A percentile compares a stretch with the other conserved stretches of the same genome.
Conservation (phyloP, 257 asterid species). For the Solanum chaucha region DNA sequence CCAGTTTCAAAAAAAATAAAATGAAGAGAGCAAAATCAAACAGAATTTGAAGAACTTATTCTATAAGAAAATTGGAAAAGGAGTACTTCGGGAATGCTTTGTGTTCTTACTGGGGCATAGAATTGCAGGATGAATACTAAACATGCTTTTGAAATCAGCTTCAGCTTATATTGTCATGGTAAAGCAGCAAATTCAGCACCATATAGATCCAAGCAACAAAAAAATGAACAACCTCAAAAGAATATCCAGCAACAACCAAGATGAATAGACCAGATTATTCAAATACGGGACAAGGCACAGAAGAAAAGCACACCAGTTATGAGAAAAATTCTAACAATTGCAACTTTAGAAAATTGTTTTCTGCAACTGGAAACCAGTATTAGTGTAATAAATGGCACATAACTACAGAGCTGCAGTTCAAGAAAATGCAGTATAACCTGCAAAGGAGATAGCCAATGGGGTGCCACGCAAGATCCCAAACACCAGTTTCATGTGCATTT, state of each 20-base stretch:
- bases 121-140: background rate
- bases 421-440: constrained; percentile 41
- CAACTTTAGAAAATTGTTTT: background rate
- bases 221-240: background rate
- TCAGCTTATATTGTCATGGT: background rate
- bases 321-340: background rate
- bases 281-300: background rate
- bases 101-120: background rate
- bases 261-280: background rate
- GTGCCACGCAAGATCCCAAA: constrained; percentile 99
- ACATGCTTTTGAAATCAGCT: background rate
- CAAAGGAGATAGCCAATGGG: constrained; percentile 93
- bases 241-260: background rate
- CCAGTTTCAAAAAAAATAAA: background rate
- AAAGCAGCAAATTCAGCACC: background rate
- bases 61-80: background rate
- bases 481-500: constrained; percentile 93
- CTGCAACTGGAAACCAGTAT: background rate
- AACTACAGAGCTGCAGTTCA: background rate
- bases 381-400: background rate
- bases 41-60: background rate
- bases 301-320: background rate
- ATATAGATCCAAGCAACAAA: background rate
- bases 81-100: background rate
- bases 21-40: background rate